Evolutionary conservation across 73 alveolate species (phyloP), one percentile per base, ranked within the genome.

Genomic region (Symbiodinium pilosum): DNA sequence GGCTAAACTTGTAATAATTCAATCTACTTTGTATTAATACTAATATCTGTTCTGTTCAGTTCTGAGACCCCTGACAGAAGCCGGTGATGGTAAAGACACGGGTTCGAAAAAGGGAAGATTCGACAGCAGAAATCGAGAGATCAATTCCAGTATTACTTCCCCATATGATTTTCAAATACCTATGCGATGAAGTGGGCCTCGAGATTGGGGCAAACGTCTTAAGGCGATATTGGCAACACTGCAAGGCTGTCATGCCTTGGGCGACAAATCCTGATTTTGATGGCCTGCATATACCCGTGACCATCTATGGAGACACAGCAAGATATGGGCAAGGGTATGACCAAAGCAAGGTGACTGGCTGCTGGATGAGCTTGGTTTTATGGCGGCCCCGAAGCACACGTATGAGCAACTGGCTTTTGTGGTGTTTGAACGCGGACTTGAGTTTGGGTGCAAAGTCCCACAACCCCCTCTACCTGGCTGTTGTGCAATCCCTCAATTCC

Each of bases 301-400:
- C 85, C 20, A 39, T 87, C 11, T 87, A 87, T 43, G 94, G 94
- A 3, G 94, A 87, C 69, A 83, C 86, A 11, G 94, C 94, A 24
- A 54, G 68, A 34, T 87, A 39, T 40, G 85, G 85, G 30, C 32
- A 64, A 11, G 40, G 59, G 2, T 75, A 81, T 5, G 94, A 83
- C 1, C 85, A 87, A 34, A 16, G 28, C 21, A 87, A 87, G 43
- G 69, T 87, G 47, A 87, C 68, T 2, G 94, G 85, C 4, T 38
- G 5, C 38, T 87, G 54, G 32, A 21, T 87, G 36, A 87, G 68
- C 71, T n/a, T 87, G 21, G 44, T 41, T 0, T 0, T 87, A 11
- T 87, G 94, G 94, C 39, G 68, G 1, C 94, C 94, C 18, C 36
- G 30, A 8, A 56, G 86, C 4, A 36, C 94, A 20, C 16, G 94